Evolutionary conservation across 306 rosid species (phyloP).

Genomic region (Glycine tomentella): DNA sequence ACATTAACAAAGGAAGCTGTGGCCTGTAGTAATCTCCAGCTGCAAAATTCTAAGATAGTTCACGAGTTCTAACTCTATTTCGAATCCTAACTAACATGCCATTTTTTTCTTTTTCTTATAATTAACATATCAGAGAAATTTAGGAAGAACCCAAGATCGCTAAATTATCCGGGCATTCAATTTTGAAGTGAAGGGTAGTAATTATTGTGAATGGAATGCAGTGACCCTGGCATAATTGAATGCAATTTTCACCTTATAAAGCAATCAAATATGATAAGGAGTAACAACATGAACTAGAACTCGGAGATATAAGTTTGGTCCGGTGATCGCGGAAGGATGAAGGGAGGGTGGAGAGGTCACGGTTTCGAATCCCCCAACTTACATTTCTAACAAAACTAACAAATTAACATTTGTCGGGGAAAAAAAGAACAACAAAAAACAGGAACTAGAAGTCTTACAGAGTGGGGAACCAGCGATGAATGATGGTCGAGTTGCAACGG

Average conservation of each 20-base stretch:
- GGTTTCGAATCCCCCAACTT: too few species aligned
- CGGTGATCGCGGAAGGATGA: too few species aligned
- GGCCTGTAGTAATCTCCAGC: neutral
- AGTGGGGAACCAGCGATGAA: slow-evolving; percentile 78
- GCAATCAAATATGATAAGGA: neutral
- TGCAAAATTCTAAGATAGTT: neutral
- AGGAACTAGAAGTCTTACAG: slow-evolving; percentile 45
- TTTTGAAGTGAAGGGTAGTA: neutral
- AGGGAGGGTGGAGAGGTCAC: too few species aligned
- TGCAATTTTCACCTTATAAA: neutral
- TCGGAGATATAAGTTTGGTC: too few species aligned
- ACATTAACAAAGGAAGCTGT: slow-evolving; percentile 2
- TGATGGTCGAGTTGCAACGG: slow-evolving; percentile 49
- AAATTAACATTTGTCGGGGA: too few species aligned
- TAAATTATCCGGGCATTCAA: neutral
- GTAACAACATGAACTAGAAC: neutral
- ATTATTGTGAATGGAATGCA: neutral
- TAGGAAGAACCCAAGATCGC: neutral
- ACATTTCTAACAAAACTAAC: too few species aligned
- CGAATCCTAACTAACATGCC: neutral
- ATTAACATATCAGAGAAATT: neutral
- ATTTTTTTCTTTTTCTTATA: too few species aligned
- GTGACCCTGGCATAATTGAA: too few species aligned
- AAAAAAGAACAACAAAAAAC: too few species aligned
- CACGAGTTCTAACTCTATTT: neutral